Conservation (phyloP, 1,139 yeast species). For the Blastobotrys aristatus region DNA sequence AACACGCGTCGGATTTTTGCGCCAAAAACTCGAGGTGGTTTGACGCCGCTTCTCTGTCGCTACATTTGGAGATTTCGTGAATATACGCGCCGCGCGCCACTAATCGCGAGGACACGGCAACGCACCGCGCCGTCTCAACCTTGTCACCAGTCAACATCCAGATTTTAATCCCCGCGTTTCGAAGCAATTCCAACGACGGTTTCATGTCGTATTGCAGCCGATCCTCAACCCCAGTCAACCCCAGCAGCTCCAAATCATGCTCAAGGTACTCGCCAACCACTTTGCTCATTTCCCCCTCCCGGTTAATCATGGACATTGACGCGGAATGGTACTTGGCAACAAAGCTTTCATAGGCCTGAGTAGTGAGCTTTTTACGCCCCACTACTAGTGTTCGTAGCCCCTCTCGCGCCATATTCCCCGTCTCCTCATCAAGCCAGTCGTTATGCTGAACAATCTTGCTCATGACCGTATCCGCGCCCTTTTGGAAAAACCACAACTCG, state of each 20-base stretch:
- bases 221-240: slow-evolving; percentile 97
- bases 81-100: slow-evolving; percentile 92
- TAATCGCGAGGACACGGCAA: slow-evolving; percentile 87
- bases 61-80: slow-evolving; percentile 71
- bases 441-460: slow-evolving; percentile 71
- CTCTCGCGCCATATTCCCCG: slow-evolving; percentile 96
- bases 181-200: slow-evolving; percentile 79
- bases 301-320: slow-evolving; percentile 66
- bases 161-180: slow-evolving; percentile 94
- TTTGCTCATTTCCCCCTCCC: slow-evolving; percentile 68
- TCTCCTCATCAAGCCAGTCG: slow-evolving; percentile 98
- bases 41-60: slow-evolving; percentile 46
- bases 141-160: slow-evolving; percentile 99
- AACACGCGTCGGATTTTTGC: slow-evolving; percentile 64
- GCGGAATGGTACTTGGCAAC: slow-evolving; percentile 63
- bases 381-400: slow-evolving; percentile 93
- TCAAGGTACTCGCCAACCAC: slow-evolving; percentile 70
- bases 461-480: slow-evolving; percentile 98
- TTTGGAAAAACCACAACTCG: slow-evolving; percentile 79
- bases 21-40: slow-evolving; percentile 66
- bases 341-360: slow-evolving; percentile 56
- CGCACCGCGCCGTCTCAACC: slow-evolving; percentile 97
- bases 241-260: slow-evolving; percentile 76
- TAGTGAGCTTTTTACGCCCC: slow-evolving; percentile 66
- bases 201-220: slow-evolving; percentile 87